phyloP scores from a whole-genome alignment of 257 asterid genomes.

The Fraxinus quadrangulata region DNA sequence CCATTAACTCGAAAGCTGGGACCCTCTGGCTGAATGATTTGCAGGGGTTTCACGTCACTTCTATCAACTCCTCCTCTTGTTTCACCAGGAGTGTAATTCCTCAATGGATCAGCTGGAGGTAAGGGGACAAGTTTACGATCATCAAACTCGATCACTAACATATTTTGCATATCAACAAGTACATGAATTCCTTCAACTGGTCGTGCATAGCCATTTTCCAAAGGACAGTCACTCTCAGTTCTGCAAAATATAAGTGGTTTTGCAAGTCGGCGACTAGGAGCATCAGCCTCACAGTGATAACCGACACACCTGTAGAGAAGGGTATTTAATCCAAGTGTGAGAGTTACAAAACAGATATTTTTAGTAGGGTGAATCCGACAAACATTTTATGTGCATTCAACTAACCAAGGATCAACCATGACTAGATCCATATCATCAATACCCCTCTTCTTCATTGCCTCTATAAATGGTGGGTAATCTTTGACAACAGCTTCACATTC shows the following conservation, averaged over 20 bases:
- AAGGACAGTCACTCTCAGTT: slow-evolving; percentile 93
- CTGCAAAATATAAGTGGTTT: slow-evolving; percentile 94
- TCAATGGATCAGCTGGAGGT: slow-evolving; percentile 93
- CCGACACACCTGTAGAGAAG: slow-evolving; percentile 83
- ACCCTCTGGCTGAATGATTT: slow-evolving; percentile 90
- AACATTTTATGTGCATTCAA: slow-evolving; percentile 20
- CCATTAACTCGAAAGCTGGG: slow-evolving; percentile 93
- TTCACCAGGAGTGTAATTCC: slow-evolving; percentile 92
- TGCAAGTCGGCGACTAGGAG: slow-evolving; percentile 95
- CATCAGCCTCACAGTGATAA: slow-evolving; percentile 85
- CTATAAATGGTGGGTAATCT: slow-evolving; percentile 84
- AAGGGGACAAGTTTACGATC: slow-evolving; percentile 93
- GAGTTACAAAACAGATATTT: slow-evolving; percentile 12
- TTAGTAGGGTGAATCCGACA: slow-evolving; percentile 15
- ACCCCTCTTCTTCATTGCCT: slow-evolving; percentile 99
- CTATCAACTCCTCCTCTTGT: slow-evolving; percentile 96
- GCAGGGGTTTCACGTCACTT: slow-evolving; percentile 90
- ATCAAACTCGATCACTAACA: slow-evolving; percentile 89
- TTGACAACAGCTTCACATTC: slow-evolving; percentile 96
- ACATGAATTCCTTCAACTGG: slow-evolving; percentile 97
- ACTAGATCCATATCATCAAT: slow-evolving; percentile 98
- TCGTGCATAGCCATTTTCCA: slow-evolving; percentile 98
- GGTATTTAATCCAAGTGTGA: slow-evolving; percentile 24
- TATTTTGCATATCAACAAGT: slow-evolving; percentile 93
- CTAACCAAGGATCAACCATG: slow-evolving; percentile 99